Evolutionary conservation across 2,329 filamentous ascomycete genomes (phyloP).

Genomic region (Apiospora malaysiana): DNA sequence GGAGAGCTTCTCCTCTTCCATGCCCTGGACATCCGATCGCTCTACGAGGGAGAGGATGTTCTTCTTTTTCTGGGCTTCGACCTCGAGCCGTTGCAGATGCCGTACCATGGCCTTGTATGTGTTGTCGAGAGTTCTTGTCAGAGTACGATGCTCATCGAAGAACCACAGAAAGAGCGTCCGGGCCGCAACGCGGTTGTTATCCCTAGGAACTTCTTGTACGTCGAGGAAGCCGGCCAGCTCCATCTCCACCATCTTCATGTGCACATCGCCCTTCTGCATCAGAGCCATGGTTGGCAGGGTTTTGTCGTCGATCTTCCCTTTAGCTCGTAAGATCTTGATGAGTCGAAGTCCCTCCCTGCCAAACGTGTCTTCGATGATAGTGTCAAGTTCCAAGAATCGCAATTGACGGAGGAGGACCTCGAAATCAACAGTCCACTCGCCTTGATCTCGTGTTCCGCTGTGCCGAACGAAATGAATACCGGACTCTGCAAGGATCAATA

Average conservation of each 20-base stretch:
- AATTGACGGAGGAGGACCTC: slow-evolving; percentile 72
- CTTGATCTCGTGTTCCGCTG: slow-evolving; percentile 65
- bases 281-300: slow-evolving; percentile 80
- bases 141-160: slow-evolving; percentile 78
- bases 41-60: slow-evolving; percentile 82
- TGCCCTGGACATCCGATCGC: slow-evolving; percentile 83
- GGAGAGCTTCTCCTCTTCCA: slow-evolving; percentile 80
- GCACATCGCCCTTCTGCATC: slow-evolving; percentile 84
- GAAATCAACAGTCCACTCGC: slow-evolving; percentile 87
- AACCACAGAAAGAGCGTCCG: slow-evolving; percentile 92
- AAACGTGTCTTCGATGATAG: slow-evolving; percentile 78
- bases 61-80: slow-evolving; percentile 74
- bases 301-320: slow-evolving; percentile 96
- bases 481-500: slow-evolving; percentile 75
- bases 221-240: slow-evolving; percentile 87
- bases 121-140: slow-evolving; percentile 75
- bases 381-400: slow-evolving; percentile 80
- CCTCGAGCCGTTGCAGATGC: slow-evolving; percentile 78
- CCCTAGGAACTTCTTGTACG: slow-evolving; percentile 91
- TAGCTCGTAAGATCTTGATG: slow-evolving; percentile 82
- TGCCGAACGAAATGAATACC: slow-evolving; percentile 71
- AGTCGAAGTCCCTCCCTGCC: slow-evolving; percentile 80
- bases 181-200: slow-evolving; percentile 79
- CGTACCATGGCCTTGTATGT: slow-evolving; percentile 91
- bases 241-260: slow-evolving; percentile 83